These are phyloP conservation scores for Danielia reshetovae DNA, from an alignment of 805 yeast genomes.

Conservation along the genomic window DNA sequence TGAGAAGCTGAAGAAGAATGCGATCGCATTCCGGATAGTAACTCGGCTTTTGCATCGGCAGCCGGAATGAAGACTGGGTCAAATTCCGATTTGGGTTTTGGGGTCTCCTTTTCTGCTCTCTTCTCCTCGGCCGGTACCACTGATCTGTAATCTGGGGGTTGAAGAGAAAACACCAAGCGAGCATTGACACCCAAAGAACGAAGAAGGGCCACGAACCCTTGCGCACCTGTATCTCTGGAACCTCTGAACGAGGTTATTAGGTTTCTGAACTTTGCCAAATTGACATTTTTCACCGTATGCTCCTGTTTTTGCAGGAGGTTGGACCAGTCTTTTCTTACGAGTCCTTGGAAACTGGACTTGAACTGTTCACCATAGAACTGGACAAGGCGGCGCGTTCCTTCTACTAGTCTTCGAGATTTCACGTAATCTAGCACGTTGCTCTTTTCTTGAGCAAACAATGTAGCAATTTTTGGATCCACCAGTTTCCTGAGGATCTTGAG, in stretches of 20 bases:
- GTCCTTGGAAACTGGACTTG: conserved; percentile 41
- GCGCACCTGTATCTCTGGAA: conserved; percentile 74
- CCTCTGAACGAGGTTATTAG: conserved; percentile 53
- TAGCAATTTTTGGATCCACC: conserved; percentile 45
- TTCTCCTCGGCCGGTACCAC: conserved; percentile 10
- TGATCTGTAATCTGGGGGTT: conserved; percentile 70
- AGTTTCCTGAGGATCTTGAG: conserved; percentile 37
- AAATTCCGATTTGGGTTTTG: conserved; percentile 11
- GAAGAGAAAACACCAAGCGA: conserved; percentile 76
- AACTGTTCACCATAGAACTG: conserved; percentile 56
- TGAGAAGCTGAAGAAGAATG: background rate
- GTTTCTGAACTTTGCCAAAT: conserved; percentile 40
- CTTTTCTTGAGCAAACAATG: conserved; percentile 39
- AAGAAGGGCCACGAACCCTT: conserved; percentile 77
- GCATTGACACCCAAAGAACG: conserved; percentile 69
- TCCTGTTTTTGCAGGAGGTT: conserved; percentile 22
- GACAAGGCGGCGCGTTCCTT: conserved; percentile 69
- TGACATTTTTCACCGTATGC: conserved; percentile 22
- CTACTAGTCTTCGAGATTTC: conserved; percentile 65
- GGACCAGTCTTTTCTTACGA: conserved; percentile 34
- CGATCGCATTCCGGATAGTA: conserved; percentile 5
- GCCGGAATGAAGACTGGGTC: conserved; percentile 19
- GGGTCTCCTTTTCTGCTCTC: background rate
- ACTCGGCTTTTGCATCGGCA: conserved; percentile 12
- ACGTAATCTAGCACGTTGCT: conserved; percentile 26